Percentiles rank a stretch among this genome's conserved stretches.
Evolutionary conservation across 768 basidiomycete species (phyloP).

Genomic region (Psilocybe sp.): DNA sequence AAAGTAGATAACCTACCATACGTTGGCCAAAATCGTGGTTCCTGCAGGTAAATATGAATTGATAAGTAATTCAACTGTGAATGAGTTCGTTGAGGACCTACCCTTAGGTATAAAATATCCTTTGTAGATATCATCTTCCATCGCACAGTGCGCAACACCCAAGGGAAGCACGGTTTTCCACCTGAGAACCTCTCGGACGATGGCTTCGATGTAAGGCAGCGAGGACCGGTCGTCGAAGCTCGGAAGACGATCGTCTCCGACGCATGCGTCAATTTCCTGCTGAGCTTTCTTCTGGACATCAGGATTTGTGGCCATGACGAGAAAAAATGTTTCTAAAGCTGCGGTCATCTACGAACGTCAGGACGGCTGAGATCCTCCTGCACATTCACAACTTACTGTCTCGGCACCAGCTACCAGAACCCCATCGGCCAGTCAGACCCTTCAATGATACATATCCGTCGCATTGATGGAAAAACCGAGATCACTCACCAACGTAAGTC

Average conservation of each 20-base stretch:
- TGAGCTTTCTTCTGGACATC: conserved; percentile 29
- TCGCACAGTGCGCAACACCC: conserved; percentile 18
- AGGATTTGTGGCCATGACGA: conserved; percentile 26
- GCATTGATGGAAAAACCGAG: too few species aligned
- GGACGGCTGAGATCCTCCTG: background rate
- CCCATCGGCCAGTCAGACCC: too few species aligned
- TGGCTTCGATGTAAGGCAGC: conserved; percentile 21
- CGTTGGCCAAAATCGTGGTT: conserved; percentile 10
- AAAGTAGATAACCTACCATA: conserved; percentile 12
- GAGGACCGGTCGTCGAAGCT: conserved; percentile 17
- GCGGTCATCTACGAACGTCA: conserved; percentile 1
- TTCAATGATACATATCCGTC: too few species aligned
- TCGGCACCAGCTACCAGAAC: background rate
- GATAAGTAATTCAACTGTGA: too few species aligned
- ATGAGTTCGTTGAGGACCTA: background rate
- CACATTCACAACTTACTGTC: background rate
- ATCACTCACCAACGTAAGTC: too few species aligned
- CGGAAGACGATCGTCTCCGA: conserved; percentile 24
- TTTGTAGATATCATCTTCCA: conserved; percentile 22
- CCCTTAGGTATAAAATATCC: conserved; percentile 17
- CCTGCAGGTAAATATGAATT: conserved; percentile 2
- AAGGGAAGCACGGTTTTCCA: conserved; percentile 16
- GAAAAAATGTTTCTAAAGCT: conserved; percentile 15
- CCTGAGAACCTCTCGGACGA: conserved; percentile 14
- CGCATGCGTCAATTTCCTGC: conserved; percentile 25